Base-by-base conservation (phyloP, 2,329 filamentous ascomycete species). In the Fusarium solani-melongenae region DNA sequence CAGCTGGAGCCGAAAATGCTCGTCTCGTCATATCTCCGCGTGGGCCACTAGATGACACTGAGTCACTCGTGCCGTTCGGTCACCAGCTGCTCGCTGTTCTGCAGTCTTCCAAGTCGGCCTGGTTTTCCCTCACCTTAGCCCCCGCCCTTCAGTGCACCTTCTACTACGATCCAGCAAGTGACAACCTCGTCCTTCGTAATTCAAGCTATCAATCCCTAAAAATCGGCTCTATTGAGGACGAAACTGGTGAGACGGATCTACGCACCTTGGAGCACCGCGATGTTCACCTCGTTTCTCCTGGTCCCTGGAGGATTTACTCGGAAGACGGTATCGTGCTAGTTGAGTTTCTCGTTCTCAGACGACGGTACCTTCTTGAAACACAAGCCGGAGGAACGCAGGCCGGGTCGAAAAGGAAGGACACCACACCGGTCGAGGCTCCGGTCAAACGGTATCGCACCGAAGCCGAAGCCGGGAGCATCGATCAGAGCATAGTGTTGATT, bases 261-360 rank as follows among this genome's bases (percentile, higher is more conserved):
- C n/a, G n/a, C n/a, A 22, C 39, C 4, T 0, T 44, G 12, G 39
- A 46, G 22, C 24, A 46, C 3, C 41, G 41, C 22, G 41, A 46
- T 46, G 20, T 24, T 15, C 41, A 46, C 14, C 2, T 46, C 2
- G 41, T 46, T 9, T 8, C 41, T 0, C 41, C 41, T 24, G 41
- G 41, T 0, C 41, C 41, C 1, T 46, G 41, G 41, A 46, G 41
- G n/a, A n/a, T n/a, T n/a, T n/a, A n/a, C n/a, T n/a, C n/a, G n/a
- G n/a, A n/a, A n/a, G n/a, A n/a, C n/a, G n/a, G n/a, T n/a, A n/a
- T n/a, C n/a, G n/a, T 46, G 12, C 41, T 46, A 6, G 14, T 15
- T 5, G 41, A 46, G 0, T 17, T 24, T 2, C 41, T 46, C 0
- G 41, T 46, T 2, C 41, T 46, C 8, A 4, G 41, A 0, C 22